A percentile compares a stretch with the other conserved stretches of the same genome.
These are phyloP conservation scores for Clarireedia monteithiana DNA, from an alignment of 2,329 filamentous ascomycete species.

Conservation along the genomic window DNA sequence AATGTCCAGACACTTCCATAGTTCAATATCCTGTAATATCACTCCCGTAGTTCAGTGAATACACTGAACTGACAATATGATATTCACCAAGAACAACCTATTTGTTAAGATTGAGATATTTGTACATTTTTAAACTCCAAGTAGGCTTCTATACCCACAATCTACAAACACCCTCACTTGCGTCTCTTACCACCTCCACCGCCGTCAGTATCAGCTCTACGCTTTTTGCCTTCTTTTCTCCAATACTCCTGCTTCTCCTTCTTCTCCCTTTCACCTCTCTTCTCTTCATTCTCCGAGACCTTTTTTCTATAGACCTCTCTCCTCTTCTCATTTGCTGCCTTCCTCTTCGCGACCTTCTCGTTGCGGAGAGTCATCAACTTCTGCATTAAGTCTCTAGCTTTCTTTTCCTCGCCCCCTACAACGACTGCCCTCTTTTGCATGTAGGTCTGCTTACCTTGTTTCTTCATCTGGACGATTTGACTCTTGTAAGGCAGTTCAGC, in stretches of 20 bases:
- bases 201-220: conserved; percentile 47
- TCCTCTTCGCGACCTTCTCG: conserved; percentile 79
- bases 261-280: conserved; percentile 80
- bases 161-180: not conserved
- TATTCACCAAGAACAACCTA: no score
- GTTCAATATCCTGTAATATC: no score
- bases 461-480: conserved; percentile 75
- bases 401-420: conserved; percentile 76
- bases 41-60: no score
- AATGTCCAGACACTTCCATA: no score
- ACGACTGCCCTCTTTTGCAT: conserved; percentile 95
- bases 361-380: conserved; percentile 86
- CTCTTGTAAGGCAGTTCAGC: conserved; percentile 86
- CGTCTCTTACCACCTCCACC: conserved; percentile 34
- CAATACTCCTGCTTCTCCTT: conserved; percentile 89
- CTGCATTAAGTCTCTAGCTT: conserved; percentile 81
- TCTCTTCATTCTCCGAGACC: conserved; percentile 74
- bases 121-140: not conserved
- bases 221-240: conserved; percentile 80
- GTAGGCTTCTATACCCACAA: not conserved
- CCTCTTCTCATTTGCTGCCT: conserved; percentile 81
- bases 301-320: conserved; percentile 74
- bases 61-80: no score
- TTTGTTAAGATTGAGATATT: not conserved
- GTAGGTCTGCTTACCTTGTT: conserved; percentile 76